Evolutionary conservation across 345 rosid genomes (phyloP).

Genomic region (Eucalyptus fibrosa): DNA sequence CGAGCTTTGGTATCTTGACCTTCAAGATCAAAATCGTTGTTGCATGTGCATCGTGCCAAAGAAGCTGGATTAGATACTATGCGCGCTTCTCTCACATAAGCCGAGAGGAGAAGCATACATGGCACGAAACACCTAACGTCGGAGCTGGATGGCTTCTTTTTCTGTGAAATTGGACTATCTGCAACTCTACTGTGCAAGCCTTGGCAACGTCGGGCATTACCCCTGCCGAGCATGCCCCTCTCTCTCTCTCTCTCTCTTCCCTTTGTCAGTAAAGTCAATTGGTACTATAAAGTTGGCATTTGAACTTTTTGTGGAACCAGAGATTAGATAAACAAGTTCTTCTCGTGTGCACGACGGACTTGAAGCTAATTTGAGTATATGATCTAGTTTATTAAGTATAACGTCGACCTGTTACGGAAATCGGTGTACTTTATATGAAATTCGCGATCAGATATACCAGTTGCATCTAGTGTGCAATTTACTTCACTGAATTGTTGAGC

Average conservation of each 20-base stretch:
- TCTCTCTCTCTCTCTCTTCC: neutral
- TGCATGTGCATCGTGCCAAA: neutral
- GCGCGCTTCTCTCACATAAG: neutral
- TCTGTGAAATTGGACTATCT: neutral
- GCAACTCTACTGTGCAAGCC: neutral
- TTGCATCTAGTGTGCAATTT: neutral
- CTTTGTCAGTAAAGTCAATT: neutral
- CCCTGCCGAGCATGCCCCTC: neutral
- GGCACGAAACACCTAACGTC: neutral
- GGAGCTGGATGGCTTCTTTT: neutral
- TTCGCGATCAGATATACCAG: neutral
- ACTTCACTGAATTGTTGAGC: no score
- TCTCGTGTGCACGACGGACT: neutral
- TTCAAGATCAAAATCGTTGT: neutral
- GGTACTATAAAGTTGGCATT: neutral
- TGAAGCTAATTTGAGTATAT: neutral
- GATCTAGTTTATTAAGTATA: neutral
- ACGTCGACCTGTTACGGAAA: neutral
- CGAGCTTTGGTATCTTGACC: neutral
- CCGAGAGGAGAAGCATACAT: neutral
- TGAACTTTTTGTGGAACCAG: neutral
- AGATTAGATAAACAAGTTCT: neutral
- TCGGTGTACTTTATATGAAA: neutral
- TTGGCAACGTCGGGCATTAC: neutral
- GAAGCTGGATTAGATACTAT: neutral